Percentiles rank a stretch among this genome's conserved stretches.
These are phyloP conservation scores for Cylindrodendrum hubeiense DNA, from an alignment of 2,329 filamentous ascomycete genomes.

Conservation along the genomic window DNA sequence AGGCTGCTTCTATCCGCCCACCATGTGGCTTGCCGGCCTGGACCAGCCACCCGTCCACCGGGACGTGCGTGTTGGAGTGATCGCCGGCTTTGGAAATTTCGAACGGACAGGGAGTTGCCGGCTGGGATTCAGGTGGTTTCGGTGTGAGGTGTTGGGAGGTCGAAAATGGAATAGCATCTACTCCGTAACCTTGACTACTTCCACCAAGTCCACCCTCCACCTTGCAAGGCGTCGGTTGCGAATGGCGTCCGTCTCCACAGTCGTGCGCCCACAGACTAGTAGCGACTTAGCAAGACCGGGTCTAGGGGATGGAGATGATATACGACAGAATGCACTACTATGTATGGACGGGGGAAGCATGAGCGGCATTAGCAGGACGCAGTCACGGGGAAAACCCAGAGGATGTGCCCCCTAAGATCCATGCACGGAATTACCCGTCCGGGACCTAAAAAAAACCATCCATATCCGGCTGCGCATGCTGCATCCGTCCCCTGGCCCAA, in stretches of 20 bases:
- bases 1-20: conserved; percentile 11
- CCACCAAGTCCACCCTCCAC: neutral
- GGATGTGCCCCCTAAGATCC: too few relatives aligned
- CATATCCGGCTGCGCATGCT: conserved; percentile 14
- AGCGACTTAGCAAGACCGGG: neutral
- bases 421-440: neutral
- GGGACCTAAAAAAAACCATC: neutral
- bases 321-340: neutral
- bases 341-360: neutral
- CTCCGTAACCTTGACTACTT: neutral
- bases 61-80: conserved; percentile 2
- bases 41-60: conserved; percentile 20
- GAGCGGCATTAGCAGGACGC: neutral
- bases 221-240: neutral
- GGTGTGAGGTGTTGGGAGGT: neutral
- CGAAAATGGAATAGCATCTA: neutral
- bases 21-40: conserved; percentile 35
- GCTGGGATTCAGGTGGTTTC: neutral
- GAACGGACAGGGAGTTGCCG: neutral
- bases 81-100: neutral
- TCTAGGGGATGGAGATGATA: neutral
- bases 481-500: conserved; percentile 11
- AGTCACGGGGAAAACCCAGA: neutral
- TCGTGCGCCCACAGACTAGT: neutral
- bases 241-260: neutral